Evolutionary conservation across 2,329 filamentous ascomycete species (phyloP), one percentile per base, ranked within the genome.

Genomic region (Penicillium sp.): DNA sequence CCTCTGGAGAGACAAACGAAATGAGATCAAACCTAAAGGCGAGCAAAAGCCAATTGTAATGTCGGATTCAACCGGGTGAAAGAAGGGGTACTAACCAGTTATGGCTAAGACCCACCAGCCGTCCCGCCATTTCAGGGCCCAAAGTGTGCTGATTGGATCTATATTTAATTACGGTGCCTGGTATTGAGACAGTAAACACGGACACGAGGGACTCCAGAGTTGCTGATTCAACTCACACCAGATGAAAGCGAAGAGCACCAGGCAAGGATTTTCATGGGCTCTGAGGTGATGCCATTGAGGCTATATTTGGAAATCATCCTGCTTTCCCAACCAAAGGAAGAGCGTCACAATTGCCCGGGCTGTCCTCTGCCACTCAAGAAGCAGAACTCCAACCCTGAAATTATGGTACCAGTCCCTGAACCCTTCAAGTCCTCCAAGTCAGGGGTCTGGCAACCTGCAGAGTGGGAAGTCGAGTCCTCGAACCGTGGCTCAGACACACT

Each of bases 161-260:
- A 11, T 6, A 7, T 1, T 4, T 19, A 29, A 59, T 55, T 64
- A 68, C 62, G 38, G 70, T 72, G 54, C 70, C 70, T 73, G 70
- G 70, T 70, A 65, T 64, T 50, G 17, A 56, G 46, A 65, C 66
- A 38, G 69, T 71, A 64, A 60, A 45, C 4, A 55, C 45, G 29
- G 35, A 64, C 65, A 63, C 58, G 61, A 66, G 56, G 56, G 48
- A 29, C 31, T 50, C 35, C 21, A 29, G 11, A 26, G 29, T n/a
- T 26, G 13, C 13, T n/a, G 29, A n/a, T 15, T 15, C 19, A 17
- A 30, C 23, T 50, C 26, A 48, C 5, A 7, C 7, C 15, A 9
- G n/a, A 35, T 29, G 30, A 31, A 23, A 15, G 19, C 15, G 21
- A 35, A 47, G 23, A 50, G 11, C 46, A 30, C 23, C 15, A 50